Base-by-base conservation (phyloP, 2,329 filamentous ascomycete genomes). In the Fusarium tanahbumbuense region DNA sequence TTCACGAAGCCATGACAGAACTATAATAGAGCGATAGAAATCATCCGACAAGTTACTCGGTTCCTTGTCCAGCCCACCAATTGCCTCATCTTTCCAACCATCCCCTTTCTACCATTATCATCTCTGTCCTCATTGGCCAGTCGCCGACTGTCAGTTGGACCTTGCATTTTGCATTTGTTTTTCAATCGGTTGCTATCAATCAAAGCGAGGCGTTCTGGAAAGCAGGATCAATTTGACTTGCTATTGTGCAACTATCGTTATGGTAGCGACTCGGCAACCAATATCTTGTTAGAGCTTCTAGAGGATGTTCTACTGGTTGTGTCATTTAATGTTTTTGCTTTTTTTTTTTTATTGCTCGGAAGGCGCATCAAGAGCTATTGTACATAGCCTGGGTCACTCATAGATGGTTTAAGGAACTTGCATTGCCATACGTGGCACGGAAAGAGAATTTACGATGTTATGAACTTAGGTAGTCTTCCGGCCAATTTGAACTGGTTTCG, bases 21-120 rank as follows among this genome's bases (percentile, higher is more conserved):
- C 64, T 60, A 73, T 55, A 49, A 75, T 73, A 75, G 70, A 75
- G 63, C 68, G 73, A 72, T 73, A 74, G 65, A 73, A 62, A 72
- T 70, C 65, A 60, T 48, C 60, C 45, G 67, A 72, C 56, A 47
- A 65, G 53, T 54, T 46, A 50, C 57, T 49, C 52, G n/a, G 50
- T 41, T 61, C 45, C 56, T 53, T 55, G 58, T 62, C 59, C 34
- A 32, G 52, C 55, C 57, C 54, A 25, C 57, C 55, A 52, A 63
- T 57, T 67, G 64, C 58, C 50, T 42, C 56, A 61, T 60, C 28
- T 52, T 41, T 59, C 40, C 53, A 56, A 34, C 55, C 50, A 59
- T 52, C 45, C 56, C 30, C 50, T 55, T n/a, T 60, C 60, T 53
- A 54, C 41, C 30, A 64, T 61, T 25, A 47, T 53, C 40, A 16